Evolutionary conservation across 257 asterid species (phyloP).

Genomic region (Scutellaria minor): DNA sequence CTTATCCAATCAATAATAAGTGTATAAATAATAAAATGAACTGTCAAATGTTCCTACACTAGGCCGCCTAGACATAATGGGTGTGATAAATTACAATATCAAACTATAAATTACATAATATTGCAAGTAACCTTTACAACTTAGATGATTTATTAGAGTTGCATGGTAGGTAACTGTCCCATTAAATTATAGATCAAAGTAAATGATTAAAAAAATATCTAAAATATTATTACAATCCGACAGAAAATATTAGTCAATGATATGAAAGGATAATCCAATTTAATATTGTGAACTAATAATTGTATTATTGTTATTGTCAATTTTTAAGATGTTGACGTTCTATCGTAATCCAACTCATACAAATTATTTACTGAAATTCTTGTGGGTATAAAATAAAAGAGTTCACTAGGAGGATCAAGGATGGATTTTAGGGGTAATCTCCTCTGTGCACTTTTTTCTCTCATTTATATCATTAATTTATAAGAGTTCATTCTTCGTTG

Average conservation of each 20-base stretch:
- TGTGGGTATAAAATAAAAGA: too few species aligned
- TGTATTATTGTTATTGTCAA: conserved; percentile 24
- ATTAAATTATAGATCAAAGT: conserved; percentile 16
- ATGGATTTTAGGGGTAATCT: too few species aligned
- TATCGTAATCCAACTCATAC: conserved; percentile 54
- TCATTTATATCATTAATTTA: too few species aligned
- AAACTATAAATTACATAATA: conserved; percentile 30
- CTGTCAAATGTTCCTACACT: too few species aligned
- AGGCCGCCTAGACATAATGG: too few species aligned
- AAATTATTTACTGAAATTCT: neutral
- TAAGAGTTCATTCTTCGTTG: too few species aligned
- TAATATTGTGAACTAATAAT: conserved; percentile 25
- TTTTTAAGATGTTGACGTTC: conserved; percentile 50
- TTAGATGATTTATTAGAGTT: conserved; percentile 30
- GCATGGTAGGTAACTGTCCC: conserved; percentile 35
- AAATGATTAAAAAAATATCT: neutral
- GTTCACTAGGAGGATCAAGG: too few species aligned
- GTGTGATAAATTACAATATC: conserved; percentile 25
- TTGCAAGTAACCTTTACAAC: conserved; percentile 31
- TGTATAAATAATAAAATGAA: too few species aligned
- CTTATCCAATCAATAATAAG: too few species aligned
- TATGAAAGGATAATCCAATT: conserved; percentile 25
- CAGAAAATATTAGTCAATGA: neutral
- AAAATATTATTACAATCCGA: neutral
- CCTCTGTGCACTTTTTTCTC: too few species aligned